Base-by-base conservation (phyloP, 2,329 filamentous ascomycete species). In the Hypoxylon rubiginosum region DNA sequence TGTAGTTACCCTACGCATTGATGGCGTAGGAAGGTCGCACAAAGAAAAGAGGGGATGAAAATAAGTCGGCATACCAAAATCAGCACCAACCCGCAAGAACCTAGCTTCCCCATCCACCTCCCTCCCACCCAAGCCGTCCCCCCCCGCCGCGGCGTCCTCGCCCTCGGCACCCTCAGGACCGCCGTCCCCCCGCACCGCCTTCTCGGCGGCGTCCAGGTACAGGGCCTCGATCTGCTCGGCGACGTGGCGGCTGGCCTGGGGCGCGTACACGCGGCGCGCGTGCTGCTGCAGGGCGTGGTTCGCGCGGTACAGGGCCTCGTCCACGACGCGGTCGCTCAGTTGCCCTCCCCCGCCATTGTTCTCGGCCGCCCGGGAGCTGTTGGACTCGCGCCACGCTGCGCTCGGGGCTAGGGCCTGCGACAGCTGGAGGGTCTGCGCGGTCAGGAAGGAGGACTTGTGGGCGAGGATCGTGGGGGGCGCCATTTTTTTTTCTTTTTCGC, bases 221-320 rank as follows among this genome's bases (percentile, higher is more conserved):
- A 91, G 79, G 51, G 79, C 79, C 77, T 92, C 89, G 45, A 93
- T 88, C 79, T 93, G 91, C 80, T 92, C 90, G 1, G 91, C 90
- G 17, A 93, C 85, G 72, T 92, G 89, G 36, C 90, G 85, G 55
- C 85, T 88, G n/a, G 90, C 89, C 71, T 91, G 89, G 0, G 89
- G 85, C 15, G 88, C 85, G 75, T 92, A 92, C 4, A 88, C 88
- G 59, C 88, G 85, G 36, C 86, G 86, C 30, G 85, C 85, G 75
- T 93, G 91, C 70, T 90, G 88, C 69, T 86, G 85, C 13, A 92
- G 79, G 15, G 83, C 79, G 64, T 88, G 85, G 74, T 92, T 91
- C 11, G 92, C 81, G 43, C 83, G 83, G 68, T 82, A 80, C 4
- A 90, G 75, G 11, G 83, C 86, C 66, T 90, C 86, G 70, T 89